Percentiles rank a stretch among this genome's conserved stretches.
phyloP scores from a whole-genome alignment of 768 basidiomycete species.

The Pulveroboletus sp. region DNA sequence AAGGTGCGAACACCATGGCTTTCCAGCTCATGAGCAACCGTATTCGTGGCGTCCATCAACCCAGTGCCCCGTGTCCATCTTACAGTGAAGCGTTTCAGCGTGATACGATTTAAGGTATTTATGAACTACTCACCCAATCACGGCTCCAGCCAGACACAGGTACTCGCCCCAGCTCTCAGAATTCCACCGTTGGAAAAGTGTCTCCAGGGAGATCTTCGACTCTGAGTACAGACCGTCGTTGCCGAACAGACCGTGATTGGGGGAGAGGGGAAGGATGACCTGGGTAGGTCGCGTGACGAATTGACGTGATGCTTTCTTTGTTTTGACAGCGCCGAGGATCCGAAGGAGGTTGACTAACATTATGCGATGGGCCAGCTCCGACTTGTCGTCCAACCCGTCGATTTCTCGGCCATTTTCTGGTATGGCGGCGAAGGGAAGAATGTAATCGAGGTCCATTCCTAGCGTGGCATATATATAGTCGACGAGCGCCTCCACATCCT shows the following conservation, averaged over 20 bases:
- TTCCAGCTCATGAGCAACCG: conserved; percentile 91
- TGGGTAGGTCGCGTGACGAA: conserved; percentile 98
- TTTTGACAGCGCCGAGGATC: conserved; percentile 94
- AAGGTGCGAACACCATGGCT: conserved; percentile 92
- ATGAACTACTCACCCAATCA: conserved; percentile 74
- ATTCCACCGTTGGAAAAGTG: conserved; percentile 95
- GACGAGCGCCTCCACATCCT: conserved; percentile 95
- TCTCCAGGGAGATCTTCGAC: conserved; percentile 97
- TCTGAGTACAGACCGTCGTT: conserved; percentile 98
- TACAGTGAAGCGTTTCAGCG: conserved; percentile 1
- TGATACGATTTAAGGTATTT: conserved; percentile 9
- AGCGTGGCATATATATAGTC: conserved; percentile 97
- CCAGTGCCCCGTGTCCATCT: conserved; percentile 99
- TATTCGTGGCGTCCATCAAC: conserved; percentile 93
- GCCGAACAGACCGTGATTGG: conserved; percentile 97
- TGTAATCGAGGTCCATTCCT: conserved; percentile 96
- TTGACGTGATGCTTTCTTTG: conserved; percentile 93
- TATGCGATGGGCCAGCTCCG: conserved; percentile 96
- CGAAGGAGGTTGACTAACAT: conserved; percentile 98
- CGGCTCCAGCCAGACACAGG: conserved; percentile 94
- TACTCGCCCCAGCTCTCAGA: conserved; percentile 99
- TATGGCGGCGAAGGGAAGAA: conserved; percentile 96
- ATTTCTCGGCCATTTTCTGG: conserved; percentile 99
- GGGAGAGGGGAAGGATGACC: conserved; percentile 95
- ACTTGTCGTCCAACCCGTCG: conserved; percentile 93